These are phyloP conservation scores for Carex littledalei DNA, from an alignment of 176 grass and related monocot genomes.

Conservation along the genomic window DNA sequence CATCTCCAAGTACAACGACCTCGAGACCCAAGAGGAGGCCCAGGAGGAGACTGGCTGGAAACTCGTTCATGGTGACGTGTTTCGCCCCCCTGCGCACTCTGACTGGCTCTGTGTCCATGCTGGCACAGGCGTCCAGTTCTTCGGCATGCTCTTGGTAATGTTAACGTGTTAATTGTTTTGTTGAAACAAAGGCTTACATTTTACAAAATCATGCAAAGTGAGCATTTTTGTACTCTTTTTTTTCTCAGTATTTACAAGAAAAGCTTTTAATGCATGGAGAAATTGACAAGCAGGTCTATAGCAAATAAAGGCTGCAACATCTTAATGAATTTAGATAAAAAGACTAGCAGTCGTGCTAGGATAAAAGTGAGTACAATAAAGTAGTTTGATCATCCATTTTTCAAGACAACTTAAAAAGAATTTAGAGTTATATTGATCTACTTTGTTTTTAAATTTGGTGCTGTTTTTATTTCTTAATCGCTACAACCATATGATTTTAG, in stretches of 20 bases:
- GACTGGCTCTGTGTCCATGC: constrained; percentile 88
- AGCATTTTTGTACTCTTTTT: neutral
- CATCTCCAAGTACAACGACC: constrained; percentile 89
- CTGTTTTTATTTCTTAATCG: neutral
- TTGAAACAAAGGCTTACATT: neutral
- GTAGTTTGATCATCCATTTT: neutral
- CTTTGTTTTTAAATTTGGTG: neutral
- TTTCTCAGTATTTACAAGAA: neutral
- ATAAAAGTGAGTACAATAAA: neutral
- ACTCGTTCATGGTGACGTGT: constrained; percentile 81
- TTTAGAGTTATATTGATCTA: neutral
- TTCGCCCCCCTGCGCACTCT: constrained; percentile 57
- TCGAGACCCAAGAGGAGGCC: constrained; percentile 82
- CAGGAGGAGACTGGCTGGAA: constrained; percentile 98
- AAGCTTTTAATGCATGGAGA: neutral
- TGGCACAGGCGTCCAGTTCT: constrained; percentile 76
- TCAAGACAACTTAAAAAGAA: neutral
- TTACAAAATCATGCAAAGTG: neutral
- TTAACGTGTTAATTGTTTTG: neutral
- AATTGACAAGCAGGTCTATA: neutral
- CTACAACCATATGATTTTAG: neutral
- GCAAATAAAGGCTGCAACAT: neutral
- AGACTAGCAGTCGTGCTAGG: neutral
- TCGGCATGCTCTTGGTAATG: constrained; percentile 69
- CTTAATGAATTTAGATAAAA: neutral